Conservation (phyloP, 1,284 basidiomycete species). For the Wolfiporia cocos region DNA sequence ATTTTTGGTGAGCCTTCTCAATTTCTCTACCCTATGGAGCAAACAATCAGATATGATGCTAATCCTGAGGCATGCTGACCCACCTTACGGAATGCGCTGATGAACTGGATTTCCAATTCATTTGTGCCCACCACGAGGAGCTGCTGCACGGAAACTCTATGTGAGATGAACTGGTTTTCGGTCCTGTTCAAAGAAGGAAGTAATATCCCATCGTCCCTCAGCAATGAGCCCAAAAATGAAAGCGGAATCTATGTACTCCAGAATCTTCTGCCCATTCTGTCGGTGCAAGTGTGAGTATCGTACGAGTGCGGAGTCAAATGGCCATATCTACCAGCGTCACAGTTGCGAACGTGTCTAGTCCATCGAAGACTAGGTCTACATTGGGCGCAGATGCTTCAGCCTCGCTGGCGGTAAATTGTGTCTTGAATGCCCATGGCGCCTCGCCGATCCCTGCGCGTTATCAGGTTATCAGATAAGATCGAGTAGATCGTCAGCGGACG, state of each 20-base stretch:
- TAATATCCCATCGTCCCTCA: too few species aligned
- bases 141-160: slow-evolving; percentile 56
- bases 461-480: not conserved
- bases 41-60: not conserved
- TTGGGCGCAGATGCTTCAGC: slow-evolving; percentile 41
- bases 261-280: slow-evolving; percentile 66
- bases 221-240: not conserved
- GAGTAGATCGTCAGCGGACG: not conserved
- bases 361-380: slow-evolving; percentile 79
- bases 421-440: slow-evolving; percentile 80
- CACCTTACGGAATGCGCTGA: slow-evolving; percentile 71
- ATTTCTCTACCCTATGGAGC: slow-evolving; percentile 50
- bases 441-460: slow-evolving; percentile 73
- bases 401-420: slow-evolving; percentile 48
- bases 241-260: slow-evolving; percentile 43
- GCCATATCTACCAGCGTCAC: slow-evolving; percentile 52
- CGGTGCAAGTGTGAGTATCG: too few species aligned
- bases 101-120: slow-evolving; percentile 64
- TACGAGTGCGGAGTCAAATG: too few species aligned
- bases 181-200: slow-evolving; percentile 32
- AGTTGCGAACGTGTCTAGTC: slow-evolving; percentile 80
- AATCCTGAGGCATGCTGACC: not conserved
- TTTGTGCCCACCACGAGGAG: slow-evolving; percentile 55
- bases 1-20: slow-evolving; percentile 56
- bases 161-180: slow-evolving; percentile 74